These are phyloP conservation scores for Penicillium digitatum DNA, from an alignment of 2,329 filamentous ascomycete species.

Conservation along the genomic window DNA sequence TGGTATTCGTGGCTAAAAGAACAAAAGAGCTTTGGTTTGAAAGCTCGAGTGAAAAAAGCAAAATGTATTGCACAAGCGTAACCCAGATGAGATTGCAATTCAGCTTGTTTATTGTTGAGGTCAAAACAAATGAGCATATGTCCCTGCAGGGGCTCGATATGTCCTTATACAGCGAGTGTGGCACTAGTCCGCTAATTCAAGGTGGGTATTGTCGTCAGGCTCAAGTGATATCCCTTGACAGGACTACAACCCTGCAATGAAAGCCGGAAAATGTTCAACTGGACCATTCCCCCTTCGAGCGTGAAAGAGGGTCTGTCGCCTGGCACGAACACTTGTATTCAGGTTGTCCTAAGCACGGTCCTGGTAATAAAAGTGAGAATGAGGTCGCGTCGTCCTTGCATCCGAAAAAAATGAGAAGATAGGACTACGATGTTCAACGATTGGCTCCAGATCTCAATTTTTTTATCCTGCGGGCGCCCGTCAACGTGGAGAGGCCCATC, in stretches of 20 bases:
- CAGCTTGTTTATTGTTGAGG: constrained; percentile 6
- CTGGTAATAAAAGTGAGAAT: constrained; percentile 25
- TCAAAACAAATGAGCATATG: constrained; percentile 17
- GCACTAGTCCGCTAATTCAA: constrained; percentile 18
- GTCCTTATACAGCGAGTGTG: constrained; percentile 31
- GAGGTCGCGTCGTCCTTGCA: constrained; percentile 36
- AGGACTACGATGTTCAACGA: constrained; percentile 12
- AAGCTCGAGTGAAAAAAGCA: constrained; percentile 16
- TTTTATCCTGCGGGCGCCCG: constrained; percentile 25
- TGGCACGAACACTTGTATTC: constrained; percentile 18
- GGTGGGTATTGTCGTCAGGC: constrained; percentile 19
- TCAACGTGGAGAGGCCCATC: constrained; percentile 33
- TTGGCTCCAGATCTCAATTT: constrained; percentile 25
- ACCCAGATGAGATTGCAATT: constrained; percentile 22
- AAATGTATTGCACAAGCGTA: constrained; percentile 20
- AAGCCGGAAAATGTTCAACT: constrained; percentile 16
- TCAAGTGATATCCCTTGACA: constrained; percentile 32
- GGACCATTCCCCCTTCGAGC: constrained; percentile 25
- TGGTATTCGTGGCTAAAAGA: constrained; percentile 14
- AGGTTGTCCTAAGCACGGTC: constrained; percentile 22
- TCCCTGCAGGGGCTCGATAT: constrained; percentile 23
- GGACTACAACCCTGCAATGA: constrained; percentile 18
- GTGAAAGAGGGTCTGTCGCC: constrained; percentile 19
- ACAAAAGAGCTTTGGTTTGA: constrained; percentile 12
- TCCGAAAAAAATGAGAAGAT: constrained; percentile 30